A percentile compares a stretch with the other conserved stretches of the same genome.
Conservation (phyloP, 495 filamentous ascomycete genomes). For the Tuber indicum region DNA sequence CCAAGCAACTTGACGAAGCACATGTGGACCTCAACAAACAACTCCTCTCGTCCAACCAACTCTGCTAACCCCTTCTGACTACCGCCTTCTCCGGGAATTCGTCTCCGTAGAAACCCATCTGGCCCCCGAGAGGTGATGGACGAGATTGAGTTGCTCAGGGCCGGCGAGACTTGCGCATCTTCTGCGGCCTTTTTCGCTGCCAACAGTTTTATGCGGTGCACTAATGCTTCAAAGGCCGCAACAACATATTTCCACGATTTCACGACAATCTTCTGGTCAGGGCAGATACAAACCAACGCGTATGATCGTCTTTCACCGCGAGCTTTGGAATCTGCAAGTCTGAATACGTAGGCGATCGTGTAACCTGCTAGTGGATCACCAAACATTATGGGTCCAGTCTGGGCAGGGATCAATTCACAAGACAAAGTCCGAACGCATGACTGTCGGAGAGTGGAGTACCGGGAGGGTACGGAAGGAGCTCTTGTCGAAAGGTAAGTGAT, state of each 20-base stretch:
- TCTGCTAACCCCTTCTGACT: slow-evolving; percentile 65
- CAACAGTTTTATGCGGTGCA: slow-evolving; percentile 59
- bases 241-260: slow-evolving; percentile 69
- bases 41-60: slow-evolving; percentile 74
- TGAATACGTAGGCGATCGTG: slow-evolving; percentile 89
- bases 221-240: slow-evolving; percentile 68
- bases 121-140: slow-evolving; percentile 37
- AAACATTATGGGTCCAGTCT: slow-evolving; percentile 73
- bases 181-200: slow-evolving; percentile 57
- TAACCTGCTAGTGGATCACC: slow-evolving; percentile 75
- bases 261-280: slow-evolving; percentile 65
- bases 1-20: slow-evolving; percentile 68
- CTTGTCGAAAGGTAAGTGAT: slow-evolving; percentile 81
- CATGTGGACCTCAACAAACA: slow-evolving; percentile 82
- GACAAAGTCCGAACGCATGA: slow-evolving; percentile 81
- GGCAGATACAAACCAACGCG: slow-evolving; percentile 72
- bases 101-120: slow-evolving; percentile 42
- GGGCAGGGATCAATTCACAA: slow-evolving; percentile 73
- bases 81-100: slow-evolving; percentile 45
- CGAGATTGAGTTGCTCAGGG: slow-evolving; percentile 34
- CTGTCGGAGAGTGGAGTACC: slow-evolving; percentile 78
- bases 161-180: slow-evolving; percentile 48
- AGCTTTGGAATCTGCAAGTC: slow-evolving; percentile 78
- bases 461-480: slow-evolving; percentile 63
- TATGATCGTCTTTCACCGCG: slow-evolving; percentile 81